These are phyloP conservation scores for Oryza meridionalis DNA, from an alignment of 176 grass and related monocot genomes.

Conservation along the genomic window DNA sequence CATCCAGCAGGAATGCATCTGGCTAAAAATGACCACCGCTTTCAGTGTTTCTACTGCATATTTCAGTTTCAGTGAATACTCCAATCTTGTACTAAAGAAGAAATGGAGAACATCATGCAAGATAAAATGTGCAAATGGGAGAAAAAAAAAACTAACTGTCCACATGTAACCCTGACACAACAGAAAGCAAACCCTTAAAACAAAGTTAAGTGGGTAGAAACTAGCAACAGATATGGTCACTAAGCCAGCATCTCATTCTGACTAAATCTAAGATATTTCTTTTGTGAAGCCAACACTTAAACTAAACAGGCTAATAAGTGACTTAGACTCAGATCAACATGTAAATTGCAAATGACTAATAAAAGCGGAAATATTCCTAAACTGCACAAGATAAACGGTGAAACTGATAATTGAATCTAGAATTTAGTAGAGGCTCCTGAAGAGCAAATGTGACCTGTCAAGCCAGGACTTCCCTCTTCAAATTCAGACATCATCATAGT, in stretches of 20 bases:
- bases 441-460: slow-evolving; percentile 2
- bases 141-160: slow-evolving; percentile 7
- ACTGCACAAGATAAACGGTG: not conserved
- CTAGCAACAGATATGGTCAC: not conserved
- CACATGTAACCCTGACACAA: slow-evolving; percentile 5
- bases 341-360: slow-evolving; percentile 5
- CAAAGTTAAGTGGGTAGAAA: not conserved
- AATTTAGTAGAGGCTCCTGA: not conserved
- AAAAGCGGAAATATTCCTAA: not conserved
- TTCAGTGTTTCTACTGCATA: not conserved
- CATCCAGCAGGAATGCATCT: not conserved
- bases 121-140: slow-evolving; percentile 9
- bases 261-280: slow-evolving; percentile 21
- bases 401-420: not conserved
- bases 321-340: not conserved
- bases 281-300: slow-evolving; percentile 1
- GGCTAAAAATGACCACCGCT: not conserved
- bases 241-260: not conserved
- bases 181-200: slow-evolving; percentile 10
- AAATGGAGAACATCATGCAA: slow-evolving; percentile 12
- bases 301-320: not conserved
- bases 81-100: not conserved
- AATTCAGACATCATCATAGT: not conserved
- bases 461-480: not conserved
- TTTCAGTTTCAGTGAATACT: slow-evolving; percentile 1